These are phyloP conservation scores for Puccinia sorghi DNA, from an alignment of 1,284 basidiomycete species.

Conservation along the genomic window DNA sequence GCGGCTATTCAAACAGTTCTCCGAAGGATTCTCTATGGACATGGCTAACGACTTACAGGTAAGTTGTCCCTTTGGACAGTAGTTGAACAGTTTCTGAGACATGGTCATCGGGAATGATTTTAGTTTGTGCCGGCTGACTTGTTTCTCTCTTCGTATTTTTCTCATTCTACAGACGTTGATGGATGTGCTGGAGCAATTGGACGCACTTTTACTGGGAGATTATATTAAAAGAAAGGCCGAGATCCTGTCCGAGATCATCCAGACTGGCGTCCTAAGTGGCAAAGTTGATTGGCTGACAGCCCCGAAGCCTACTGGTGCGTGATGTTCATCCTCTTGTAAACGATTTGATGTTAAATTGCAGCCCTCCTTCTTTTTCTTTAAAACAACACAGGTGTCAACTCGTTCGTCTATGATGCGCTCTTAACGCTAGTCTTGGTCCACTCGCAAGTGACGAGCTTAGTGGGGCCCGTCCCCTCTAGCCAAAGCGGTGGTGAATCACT, in stretches of 20 bases:
- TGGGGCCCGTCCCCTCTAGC: slow-evolving; percentile 62
- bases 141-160: slow-evolving; percentile 32
- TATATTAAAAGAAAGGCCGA: slow-evolving; percentile 77
- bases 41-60: slow-evolving; percentile 75
- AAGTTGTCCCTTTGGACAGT: slow-evolving; percentile 49
- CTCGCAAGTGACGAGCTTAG: slow-evolving; percentile 78
- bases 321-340: no score
- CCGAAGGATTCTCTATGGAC: slow-evolving; percentile 72
- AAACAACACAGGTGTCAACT: slow-evolving; percentile 72
- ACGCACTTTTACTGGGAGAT: slow-evolving; percentile 81
- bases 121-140: neutral
- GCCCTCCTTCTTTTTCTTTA: neutral
- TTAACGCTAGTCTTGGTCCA: slow-evolving; percentile 88
- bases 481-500: slow-evolving; percentile 59
- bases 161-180: slow-evolving; percentile 65
- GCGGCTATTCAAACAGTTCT: slow-evolving; percentile 75
- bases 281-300: slow-evolving; percentile 89
- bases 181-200: slow-evolving; percentile 77
- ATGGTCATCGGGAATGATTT: neutral
- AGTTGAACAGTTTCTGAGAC: neutral
- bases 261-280: slow-evolving; percentile 73
- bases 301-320: slow-evolving; percentile 57
- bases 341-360: no score
- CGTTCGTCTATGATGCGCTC: slow-evolving; percentile 88
- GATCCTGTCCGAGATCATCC: slow-evolving; percentile 69